phyloP scores from a whole-genome alignment of 2,329 filamentous ascomycete genomes.

The Trichophaea hybrida region DNA sequence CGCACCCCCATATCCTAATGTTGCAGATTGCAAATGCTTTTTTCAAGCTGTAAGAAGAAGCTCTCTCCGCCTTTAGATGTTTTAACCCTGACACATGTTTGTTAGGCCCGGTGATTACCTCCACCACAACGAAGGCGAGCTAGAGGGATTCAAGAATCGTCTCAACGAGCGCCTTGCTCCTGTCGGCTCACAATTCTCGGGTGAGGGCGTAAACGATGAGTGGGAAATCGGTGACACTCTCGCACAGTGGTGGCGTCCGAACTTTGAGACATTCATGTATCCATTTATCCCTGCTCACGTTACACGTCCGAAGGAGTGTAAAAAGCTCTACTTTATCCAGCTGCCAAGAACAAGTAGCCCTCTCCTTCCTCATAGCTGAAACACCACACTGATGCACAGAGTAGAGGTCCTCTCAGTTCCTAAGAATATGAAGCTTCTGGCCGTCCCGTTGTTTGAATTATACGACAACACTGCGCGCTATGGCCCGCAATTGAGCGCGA shows the following conservation, averaged over 20 bases:
- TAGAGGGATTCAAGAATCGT: conserved; percentile 84
- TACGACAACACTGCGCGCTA: conserved; percentile 96
- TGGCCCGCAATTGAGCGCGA: conserved; percentile 88
- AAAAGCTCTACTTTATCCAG: conserved; percentile 97
- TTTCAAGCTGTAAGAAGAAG: conserved; percentile 60
- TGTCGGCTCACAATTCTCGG: conserved; percentile 64
- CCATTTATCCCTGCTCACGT: conserved; percentile 94
- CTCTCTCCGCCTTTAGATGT: neutral
- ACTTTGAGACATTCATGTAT: conserved; percentile 99
- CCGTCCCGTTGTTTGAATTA: conserved; percentile 89
- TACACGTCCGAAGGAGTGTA: conserved; percentile 93
- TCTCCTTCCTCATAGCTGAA: neutral
- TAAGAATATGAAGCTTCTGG: conserved; percentile 98
- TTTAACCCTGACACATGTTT: neutral
- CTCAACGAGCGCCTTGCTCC: conserved; percentile 89
- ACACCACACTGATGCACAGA: neutral
- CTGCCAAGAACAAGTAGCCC: conserved; percentile 69
- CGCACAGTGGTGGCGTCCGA: conserved; percentile 96
- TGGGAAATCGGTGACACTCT: conserved; percentile 93
- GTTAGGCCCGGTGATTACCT: conserved; percentile 82
- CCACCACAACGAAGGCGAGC: conserved; percentile 73
- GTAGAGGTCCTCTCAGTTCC: conserved; percentile 87
- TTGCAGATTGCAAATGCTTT: conserved; percentile 98
- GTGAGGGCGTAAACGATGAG: conserved; percentile 77
- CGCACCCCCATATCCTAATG: conserved; percentile 97